Evolutionary conservation across 176 grass and related monocot genomes (phyloP), one percentile per base, ranked within the genome.

Genomic region (Aegilops speltoides): DNA sequence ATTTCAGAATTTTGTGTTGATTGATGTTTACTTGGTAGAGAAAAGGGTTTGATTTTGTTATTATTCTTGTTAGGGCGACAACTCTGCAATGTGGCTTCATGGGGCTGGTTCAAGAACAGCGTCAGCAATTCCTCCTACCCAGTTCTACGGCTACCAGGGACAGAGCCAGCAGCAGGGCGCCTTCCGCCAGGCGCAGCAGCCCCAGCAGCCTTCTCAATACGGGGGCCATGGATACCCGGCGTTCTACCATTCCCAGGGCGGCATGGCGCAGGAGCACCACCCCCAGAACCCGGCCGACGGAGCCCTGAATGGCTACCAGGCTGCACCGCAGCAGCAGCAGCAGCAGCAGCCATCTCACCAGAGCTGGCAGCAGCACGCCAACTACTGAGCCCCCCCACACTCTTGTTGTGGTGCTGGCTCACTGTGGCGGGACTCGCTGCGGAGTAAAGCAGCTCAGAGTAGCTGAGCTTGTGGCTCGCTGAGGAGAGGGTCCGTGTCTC

Each of bases 41-140:
- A 36, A 71, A 11, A 57, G 57, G 8, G 54, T 59, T 64, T 86
- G 57, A 78, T 83, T 79, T 34, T 7, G 23, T 12, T 52, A 24
- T 72, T 64, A 11, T 73, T 64, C 31, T 5, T 75, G 87, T 67
- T 79, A 99, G 90, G 91, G 85, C 2, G 97, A 99, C 61, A 99
- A 90, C 56, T 92, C 97, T 69, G 89, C 90, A 13, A 93, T 97
- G 97, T 99, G 92, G 94, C 87, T 93, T 83, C 97, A 90, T 66
- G 92, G 92, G 57, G 88, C 89, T 13, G 94, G 97, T 73, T 94
- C 94, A 13, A 97, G 94, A 91, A 88, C 97, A 15, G 67, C 95
- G 24, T 93, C 97, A 5, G 77, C 89, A 3, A 76, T 91, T 89
- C 87, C 87, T 7, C 90, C 90, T 57, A 91, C 68, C 90, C 90